Evolutionary conservation across 352 stramenopile genomes (phyloP), one percentile per base, ranked within the genome.

Genomic region (Phytophthora parvispora): DNA sequence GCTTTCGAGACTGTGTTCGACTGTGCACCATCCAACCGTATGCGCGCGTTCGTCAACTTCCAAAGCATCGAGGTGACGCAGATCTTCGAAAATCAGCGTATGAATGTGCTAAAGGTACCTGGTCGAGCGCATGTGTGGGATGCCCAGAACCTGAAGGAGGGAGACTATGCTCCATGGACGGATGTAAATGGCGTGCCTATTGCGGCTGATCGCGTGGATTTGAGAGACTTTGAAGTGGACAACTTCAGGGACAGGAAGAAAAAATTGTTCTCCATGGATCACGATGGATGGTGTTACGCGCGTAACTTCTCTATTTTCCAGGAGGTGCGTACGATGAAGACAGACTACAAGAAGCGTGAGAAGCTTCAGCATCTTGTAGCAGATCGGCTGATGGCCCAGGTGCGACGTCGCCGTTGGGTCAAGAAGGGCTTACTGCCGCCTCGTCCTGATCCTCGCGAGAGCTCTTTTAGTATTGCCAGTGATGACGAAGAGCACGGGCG

Each of bases 261-360:
- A 61, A 93, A 93, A 32, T 47, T 95, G 18, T 93, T 96, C 60
- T 91, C 87, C 2, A 94, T 94, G 84, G 89, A 97, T 64, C 80
- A 95, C 65, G 88, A 97, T 57, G 87, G 87, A 0, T 97, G 89
- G 89, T 91, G 81, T 52, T 97, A 97, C 52, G 88, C 89, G 36
- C 87, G 88, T 36, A 96, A 97, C 58, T 97, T 97, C 27, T 92
- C 83, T 4, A 86, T 95, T 48, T 97, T 97, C 69, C 89, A 96
- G 60, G 85, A 96, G 53, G 77, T 95, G 36, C 87, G 89, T 0
- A 93, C 88, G 5, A 84, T 83, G 75, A 90, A 86, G 57, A 89
- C 84, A 5, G 87, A 93, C 57, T 91, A 87, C 60, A 78, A 81
- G 25, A 93, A 92, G 54, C 87, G 89, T 22, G 89, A 96, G 59